Percentiles rank a stretch among this genome's conserved stretches.
phyloP scores from a whole-genome alignment of 192 early-diverging fungal species.

The Diversispora epigaea region DNA sequence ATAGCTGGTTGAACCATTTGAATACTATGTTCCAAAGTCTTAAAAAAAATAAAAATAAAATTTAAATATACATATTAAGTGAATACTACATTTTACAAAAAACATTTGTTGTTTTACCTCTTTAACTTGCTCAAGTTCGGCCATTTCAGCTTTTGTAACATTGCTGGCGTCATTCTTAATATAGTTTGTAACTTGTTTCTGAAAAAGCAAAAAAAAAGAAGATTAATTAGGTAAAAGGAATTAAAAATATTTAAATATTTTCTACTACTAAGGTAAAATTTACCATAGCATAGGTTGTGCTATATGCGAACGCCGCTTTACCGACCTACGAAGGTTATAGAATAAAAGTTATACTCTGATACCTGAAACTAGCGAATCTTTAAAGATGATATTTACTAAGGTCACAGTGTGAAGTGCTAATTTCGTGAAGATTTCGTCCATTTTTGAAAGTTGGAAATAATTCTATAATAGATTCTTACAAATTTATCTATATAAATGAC shows the following conservation, averaged over 20 bases:
- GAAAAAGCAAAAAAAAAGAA: background rate
- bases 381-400: conserved; percentile 31
- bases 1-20: conserved; percentile 66
- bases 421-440: conserved; percentile 65
- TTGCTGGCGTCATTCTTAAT: conserved; percentile 16
- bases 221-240: background rate
- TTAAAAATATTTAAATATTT: background rate
- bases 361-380: background rate
- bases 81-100: background rate
- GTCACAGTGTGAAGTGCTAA: conserved; percentile 61
- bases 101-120: background rate
- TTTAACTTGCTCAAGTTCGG: conserved; percentile 32
- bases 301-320: conserved; percentile 56
- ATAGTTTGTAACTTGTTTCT: conserved; percentile 48
- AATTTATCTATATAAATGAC: too few species aligned
- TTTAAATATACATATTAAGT: background rate
- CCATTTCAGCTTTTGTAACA: conserved; percentile 16
- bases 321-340: conserved; percentile 39
- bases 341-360: background rate
- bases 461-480: too few species aligned
- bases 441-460: too few species aligned
- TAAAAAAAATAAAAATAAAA: background rate
- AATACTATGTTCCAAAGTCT: conserved; percentile 36
- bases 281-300: conserved; percentile 44
- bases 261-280: background rate